Evolutionary conservation across 148 eudicot species (phyloP).

Genomic region (Nepenthes gracilis): DNA sequence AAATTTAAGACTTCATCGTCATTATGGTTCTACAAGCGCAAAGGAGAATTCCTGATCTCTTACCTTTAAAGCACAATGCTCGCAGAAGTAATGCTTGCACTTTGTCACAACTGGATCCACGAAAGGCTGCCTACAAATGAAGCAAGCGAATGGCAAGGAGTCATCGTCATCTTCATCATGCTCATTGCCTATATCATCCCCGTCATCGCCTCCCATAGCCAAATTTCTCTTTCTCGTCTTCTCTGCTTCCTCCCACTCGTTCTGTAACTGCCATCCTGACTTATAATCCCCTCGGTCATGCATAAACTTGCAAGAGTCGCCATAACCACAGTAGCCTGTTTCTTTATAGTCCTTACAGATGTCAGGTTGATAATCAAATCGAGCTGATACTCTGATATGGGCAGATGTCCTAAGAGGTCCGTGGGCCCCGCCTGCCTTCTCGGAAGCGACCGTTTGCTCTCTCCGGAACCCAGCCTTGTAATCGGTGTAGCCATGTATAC

Average conservation of each 20-base stretch:
- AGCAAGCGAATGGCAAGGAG: slow-evolving; percentile 75
- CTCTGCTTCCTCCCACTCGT: slow-evolving; percentile 90
- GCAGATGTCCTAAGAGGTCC: slow-evolving; percentile 97
- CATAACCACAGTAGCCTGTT: slow-evolving; percentile 98
- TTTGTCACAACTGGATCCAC: slow-evolving; percentile 79
- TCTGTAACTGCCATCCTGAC: slow-evolving; percentile 92
- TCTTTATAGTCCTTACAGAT: slow-evolving; percentile 94
- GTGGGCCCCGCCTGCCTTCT: slow-evolving; percentile 91
- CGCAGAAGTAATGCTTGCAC: slow-evolving; percentile 92
- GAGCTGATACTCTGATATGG: slow-evolving; percentile 80
- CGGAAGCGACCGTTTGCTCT: slow-evolving; percentile 76
- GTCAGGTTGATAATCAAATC: slow-evolving; percentile 95
- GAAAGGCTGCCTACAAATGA: slow-evolving; percentile 74
- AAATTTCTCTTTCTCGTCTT: slow-evolving; percentile 64
- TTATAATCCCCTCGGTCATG: slow-evolving; percentile 96
- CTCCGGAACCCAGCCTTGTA: slow-evolving; percentile 91
- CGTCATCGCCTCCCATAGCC: slow-evolving; percentile 40
- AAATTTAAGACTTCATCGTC: too few species aligned
- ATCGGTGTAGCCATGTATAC: slow-evolving; percentile 77
- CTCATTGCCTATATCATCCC: background rate
- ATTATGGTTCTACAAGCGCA: too few species aligned
- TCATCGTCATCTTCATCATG: slow-evolving; percentile 67
- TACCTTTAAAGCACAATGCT: slow-evolving; percentile 89
- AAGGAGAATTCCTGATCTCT: background rate
- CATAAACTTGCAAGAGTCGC: slow-evolving; percentile 95